Evolutionary conservation across 441 rosid species (phyloP).

Genomic region (Pelargonium myrrhifolium): DNA sequence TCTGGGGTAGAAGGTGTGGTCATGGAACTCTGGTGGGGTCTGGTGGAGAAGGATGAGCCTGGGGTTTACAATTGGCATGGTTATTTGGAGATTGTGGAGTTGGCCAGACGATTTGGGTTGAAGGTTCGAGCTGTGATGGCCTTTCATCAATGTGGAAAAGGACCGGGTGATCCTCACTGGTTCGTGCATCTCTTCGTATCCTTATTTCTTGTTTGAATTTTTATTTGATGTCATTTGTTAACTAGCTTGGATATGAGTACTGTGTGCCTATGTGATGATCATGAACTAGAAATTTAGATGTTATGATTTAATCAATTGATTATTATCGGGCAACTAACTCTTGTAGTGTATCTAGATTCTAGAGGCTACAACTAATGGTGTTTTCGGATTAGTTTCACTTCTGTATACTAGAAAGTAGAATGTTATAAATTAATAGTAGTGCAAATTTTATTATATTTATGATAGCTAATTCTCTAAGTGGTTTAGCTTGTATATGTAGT

Average conservation of each 20-base stretch:
- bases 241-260: not conserved
- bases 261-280: too few relatives aligned
- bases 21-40: slow-evolving; percentile 99
- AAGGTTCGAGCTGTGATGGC: slow-evolving; percentile 39
- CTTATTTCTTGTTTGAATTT: not conserved
- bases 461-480: too few relatives aligned
- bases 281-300: too few relatives aligned
- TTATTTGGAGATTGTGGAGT: slow-evolving; percentile 31
- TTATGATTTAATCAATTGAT: too few relatives aligned
- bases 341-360: too few relatives aligned
- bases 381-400: too few relatives aligned
- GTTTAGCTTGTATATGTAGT: too few relatives aligned
- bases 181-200: slow-evolving; percentile 11
- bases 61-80: slow-evolving; percentile 66
- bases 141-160: slow-evolving; percentile 38
- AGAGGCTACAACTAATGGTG: too few relatives aligned
- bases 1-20: slow-evolving; percentile 66
- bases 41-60: slow-evolving; percentile 79
- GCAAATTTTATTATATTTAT: too few relatives aligned
- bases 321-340: too few relatives aligned
- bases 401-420: too few relatives aligned
- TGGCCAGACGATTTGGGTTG: slow-evolving; percentile 35
- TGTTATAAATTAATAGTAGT: too few relatives aligned
- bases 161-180: slow-evolving; percentile 36
- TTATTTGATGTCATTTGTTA: not conserved